These are phyloP conservation scores for Tetrastigma voinierianum DNA, from an alignment of 164 flowering plant species.

Conservation along the genomic window DNA sequence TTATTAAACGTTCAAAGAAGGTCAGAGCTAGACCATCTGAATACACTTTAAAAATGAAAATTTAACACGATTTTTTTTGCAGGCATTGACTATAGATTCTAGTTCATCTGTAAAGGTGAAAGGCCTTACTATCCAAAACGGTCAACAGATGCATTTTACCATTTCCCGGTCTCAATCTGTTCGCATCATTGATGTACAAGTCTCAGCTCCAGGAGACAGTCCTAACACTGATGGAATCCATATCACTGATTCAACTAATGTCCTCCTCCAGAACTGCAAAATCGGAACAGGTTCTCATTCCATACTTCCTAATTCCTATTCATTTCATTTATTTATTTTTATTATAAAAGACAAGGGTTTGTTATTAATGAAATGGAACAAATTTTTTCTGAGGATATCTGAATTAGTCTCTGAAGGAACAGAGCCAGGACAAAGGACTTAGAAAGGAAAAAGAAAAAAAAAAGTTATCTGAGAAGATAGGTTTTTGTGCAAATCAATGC, in stretches of 20 bases:
- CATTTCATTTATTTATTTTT: not conserved
- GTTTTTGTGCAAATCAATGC: no score
- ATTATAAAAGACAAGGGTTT: not conserved
- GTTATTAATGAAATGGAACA: not conserved
- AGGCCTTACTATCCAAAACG: constrained; percentile 71
- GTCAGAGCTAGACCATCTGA: not conserved
- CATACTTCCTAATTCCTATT: not conserved
- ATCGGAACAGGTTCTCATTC: constrained; percentile 78
- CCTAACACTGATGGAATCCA: constrained; percentile 99
- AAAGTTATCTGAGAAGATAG: no score
- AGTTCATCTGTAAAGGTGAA: constrained; percentile 67
- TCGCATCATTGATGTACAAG: constrained; percentile 41
- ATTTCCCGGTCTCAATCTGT: constrained; percentile 60
- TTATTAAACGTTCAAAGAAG: not conserved
- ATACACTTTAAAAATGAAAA: not conserved
- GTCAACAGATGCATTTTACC: constrained; percentile 89
- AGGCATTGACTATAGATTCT: constrained; percentile 90
- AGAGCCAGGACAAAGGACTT: not conserved
- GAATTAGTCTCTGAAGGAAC: not conserved
- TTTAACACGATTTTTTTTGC: constrained; percentile 21
- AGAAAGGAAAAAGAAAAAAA: no score
- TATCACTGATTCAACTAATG: constrained; percentile 70
- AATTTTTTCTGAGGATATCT: not conserved
- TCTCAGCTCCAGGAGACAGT: constrained; percentile 82
- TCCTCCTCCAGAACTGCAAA: constrained; percentile 63